Percentiles rank a stretch among this genome's conserved stretches.
Evolutionary conservation across 495 filamentous ascomycete species (phyloP).

Genomic region (Penicillium desertorum): DNA sequence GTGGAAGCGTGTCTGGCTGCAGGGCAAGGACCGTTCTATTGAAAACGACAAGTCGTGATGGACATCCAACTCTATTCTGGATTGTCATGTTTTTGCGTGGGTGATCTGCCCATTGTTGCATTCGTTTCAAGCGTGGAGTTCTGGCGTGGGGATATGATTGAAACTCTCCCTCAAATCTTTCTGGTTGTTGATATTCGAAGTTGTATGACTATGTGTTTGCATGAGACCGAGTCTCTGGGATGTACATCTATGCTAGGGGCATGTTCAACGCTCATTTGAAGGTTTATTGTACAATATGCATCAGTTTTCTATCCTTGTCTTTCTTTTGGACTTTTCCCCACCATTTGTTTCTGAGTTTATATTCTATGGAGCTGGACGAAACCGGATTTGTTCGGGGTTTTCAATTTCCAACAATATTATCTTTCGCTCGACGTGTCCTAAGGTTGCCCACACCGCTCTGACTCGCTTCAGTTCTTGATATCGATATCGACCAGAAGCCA

Average conservation of each 20-base stretch:
- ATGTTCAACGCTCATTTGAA: constrained; percentile 2
- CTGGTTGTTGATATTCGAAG: neutral
- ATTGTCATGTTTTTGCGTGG: neutral
- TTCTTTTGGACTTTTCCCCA: neutral
- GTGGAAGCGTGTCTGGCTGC: constrained; percentile 50
- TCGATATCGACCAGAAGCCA: neutral
- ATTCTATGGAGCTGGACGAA: neutral
- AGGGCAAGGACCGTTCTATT: constrained; percentile 31
- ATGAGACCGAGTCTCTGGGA: constrained; percentile 4
- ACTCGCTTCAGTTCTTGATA: neutral
- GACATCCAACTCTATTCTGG: neutral
- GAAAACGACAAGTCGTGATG: constrained; percentile 31
- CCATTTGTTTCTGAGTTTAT: neutral
- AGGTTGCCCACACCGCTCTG: neutral
- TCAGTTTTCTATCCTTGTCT: constrained; percentile 7
- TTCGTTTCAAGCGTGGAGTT: constrained; percentile 39
- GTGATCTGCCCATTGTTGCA: constrained; percentile 12
- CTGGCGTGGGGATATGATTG: constrained; percentile 26
- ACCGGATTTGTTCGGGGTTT: neutral
- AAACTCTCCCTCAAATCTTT: constrained; percentile 30
- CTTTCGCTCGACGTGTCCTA: neutral
- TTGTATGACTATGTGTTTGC: constrained; percentile 10
- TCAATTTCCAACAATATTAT: neutral
- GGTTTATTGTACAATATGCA: constrained; percentile 29
- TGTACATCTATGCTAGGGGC: constrained; percentile 27